A percentile compares a stretch with the other conserved stretches of the same genome.
Evolutionary conservation across 2,329 filamentous ascomycete species (phyloP).

Genomic region (Ceratocystis diversiconidia): DNA sequence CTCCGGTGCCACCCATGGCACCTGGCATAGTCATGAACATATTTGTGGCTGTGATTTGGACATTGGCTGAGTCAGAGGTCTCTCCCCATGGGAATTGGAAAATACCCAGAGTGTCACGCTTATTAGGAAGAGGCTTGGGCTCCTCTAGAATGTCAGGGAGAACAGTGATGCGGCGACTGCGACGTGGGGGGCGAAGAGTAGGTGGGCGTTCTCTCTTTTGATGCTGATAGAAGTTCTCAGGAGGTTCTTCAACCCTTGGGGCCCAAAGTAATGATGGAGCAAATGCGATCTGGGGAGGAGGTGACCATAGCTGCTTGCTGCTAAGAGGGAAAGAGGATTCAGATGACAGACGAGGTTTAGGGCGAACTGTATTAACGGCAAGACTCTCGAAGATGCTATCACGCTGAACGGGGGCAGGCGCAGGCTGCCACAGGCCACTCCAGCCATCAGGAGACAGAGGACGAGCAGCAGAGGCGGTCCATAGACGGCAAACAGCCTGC

Average conservation of each 20-base stretch:
- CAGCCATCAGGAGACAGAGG: conserved; percentile 15
- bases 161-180: conserved; percentile 41
- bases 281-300: conserved; percentile 15
- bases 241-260: neutral
- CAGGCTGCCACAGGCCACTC: conserved; percentile 14
- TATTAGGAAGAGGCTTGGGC: conserved; percentile 43
- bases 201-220: conserved; percentile 29
- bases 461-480: conserved; percentile 16
- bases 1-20: conserved; percentile 31
- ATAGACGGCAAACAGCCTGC: conserved; percentile 14
- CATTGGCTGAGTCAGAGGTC: conserved; percentile 40
- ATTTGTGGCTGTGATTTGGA: conserved; percentile 27
- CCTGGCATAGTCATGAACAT: conserved; percentile 37
- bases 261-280: conserved; percentile 25
- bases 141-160: conserved; percentile 51
- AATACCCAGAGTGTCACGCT: conserved; percentile 45
- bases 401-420: conserved; percentile 14
- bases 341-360: conserved; percentile 23
- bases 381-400: conserved; percentile 19
- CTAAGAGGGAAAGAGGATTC: conserved; percentile 25
- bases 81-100: conserved; percentile 56
- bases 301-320: conserved; percentile 29
- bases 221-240: neutral
- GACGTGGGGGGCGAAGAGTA: conserved; percentile 40
- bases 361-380: conserved; percentile 26